phyloP scores from a whole-genome alignment of 23 red algal genomes.

The Gracilaria caudata region DNA sequence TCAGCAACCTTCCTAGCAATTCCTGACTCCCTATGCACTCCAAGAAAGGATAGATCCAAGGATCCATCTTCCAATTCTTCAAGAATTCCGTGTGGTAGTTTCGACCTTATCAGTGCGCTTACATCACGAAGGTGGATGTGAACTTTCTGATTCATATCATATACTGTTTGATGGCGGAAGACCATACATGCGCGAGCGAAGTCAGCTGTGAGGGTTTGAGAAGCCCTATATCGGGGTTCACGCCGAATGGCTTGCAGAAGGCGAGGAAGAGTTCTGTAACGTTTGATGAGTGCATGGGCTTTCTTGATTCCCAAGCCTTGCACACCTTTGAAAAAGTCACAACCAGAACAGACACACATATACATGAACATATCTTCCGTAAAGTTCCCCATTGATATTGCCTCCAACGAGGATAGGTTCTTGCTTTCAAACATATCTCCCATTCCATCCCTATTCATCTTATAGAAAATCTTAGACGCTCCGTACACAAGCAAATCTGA shows the following conservation, averaged over 20 bases:
- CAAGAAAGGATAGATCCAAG: conserved; percentile 52
- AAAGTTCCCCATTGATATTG: conserved; percentile 63
- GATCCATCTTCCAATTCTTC: conserved; percentile 2
- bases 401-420: conserved; percentile 71
- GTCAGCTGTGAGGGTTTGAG: conserved; percentile 33
- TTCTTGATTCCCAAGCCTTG: conserved; percentile 80
- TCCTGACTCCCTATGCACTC: conserved; percentile 5
- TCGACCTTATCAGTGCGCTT: conserved; percentile 20
- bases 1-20: conserved; percentile 51
- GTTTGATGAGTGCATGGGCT: conserved; percentile 73
- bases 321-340: conserved; percentile 97
- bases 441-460: conserved; percentile 84
- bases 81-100: conserved; percentile 45
- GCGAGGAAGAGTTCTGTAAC: conserved; percentile 53
- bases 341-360: conserved; percentile 93
- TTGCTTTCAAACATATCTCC: conserved; percentile 76
- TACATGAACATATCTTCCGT: conserved; percentile 88
- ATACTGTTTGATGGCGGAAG: conserved; percentile 93
- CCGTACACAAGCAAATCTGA: conserved; percentile 98
- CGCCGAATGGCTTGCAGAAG: conserved; percentile 58
- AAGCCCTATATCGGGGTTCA: conserved; percentile 44
- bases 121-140: conserved; percentile 56
- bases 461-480: conserved; percentile 81
- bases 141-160: conserved; percentile 51
- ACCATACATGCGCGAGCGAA: conserved; percentile 79